Base-by-base conservation (phyloP, 1,284 basidiomycete genomes). In the Irpex rosettiformis region DNA sequence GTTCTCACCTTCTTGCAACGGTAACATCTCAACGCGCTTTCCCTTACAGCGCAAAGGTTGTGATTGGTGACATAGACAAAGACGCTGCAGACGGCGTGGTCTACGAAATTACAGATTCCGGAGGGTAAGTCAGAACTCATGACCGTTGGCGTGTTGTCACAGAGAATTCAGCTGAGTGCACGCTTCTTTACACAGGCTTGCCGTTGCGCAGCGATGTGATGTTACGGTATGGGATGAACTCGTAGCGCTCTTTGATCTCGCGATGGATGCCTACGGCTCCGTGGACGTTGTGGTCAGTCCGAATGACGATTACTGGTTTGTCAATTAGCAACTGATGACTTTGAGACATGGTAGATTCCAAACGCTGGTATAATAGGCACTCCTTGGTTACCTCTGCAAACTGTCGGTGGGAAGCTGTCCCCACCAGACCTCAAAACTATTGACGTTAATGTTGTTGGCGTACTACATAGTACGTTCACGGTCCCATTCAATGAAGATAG, bases 171-270 rank as follows among this genome's bases (percentile, higher is more conserved):
- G 18, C 27, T n/a, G 24, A n/a, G 13, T 16, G 24, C 21, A 6
- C 28, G 16, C 11, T 29, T 59, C 21, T 61, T 28, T 18, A 16
- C 58, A 85, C 83, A 2, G 65, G 30, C 16, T 75, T 18, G 83
- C 82, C 1, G 65, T 72, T 10, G 76, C 66, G 21, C 67, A 75
- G 21, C 72, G 70, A 43, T 83, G 82, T 65, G 74, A 86, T 64
- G 84, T 86, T 24, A 75, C 76, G 0, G 66, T 70, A 1, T 88
- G 82, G 77, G 82, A 85, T 2, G 76, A 84, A 37, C 81, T 81
- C 56, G 73, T 81, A 3, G 70, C 72, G 0, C 67, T 86, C 63
- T 86, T 86, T 61, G 78, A 84, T 60, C 67, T 78, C 16, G 77
- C 79, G 0, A 72, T 80, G 24, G 60, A 72, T 25, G 73, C 68